Conservation (phyloP, 1,139 yeast genomes). For the Candida freyschussii region DNA sequence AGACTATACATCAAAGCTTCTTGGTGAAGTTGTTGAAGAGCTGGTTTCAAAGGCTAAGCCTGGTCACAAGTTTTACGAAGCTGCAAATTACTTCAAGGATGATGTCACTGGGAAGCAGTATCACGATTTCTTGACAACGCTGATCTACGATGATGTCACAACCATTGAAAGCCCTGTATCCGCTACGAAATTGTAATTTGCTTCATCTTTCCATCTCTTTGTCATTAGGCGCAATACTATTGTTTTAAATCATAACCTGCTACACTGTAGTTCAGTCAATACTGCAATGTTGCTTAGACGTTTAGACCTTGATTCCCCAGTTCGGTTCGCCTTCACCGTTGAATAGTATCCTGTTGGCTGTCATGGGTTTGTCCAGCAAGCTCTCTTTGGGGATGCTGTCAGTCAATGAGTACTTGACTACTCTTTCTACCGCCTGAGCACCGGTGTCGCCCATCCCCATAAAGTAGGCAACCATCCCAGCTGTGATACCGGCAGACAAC, state of each 20-base stretch:
- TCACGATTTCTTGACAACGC: constrained; percentile 62
- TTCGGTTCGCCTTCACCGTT: constrained; percentile 36
- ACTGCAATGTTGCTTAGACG: no score
- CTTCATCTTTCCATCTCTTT: not conserved
- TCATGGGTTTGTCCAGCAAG: constrained; percentile 29
- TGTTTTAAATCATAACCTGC: no score
- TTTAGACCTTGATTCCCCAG: constrained; percentile 25
- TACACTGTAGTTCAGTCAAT: no score
- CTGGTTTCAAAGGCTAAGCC: constrained; percentile 51
- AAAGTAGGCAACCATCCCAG: constrained; percentile 64
- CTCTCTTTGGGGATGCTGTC: constrained; percentile 28
- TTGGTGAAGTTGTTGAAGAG: constrained; percentile 59
- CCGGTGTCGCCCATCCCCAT: constrained; percentile 56
- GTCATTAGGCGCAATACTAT: no score
- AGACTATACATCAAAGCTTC: constrained; percentile 49
- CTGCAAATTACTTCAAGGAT: constrained; percentile 57
- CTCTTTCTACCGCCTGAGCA: constrained; percentile 35
- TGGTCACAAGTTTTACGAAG: constrained; percentile 42
- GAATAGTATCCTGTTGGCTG: constrained; percentile 37
- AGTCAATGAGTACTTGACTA: constrained; percentile 27
- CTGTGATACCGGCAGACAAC: constrained; percentile 69
- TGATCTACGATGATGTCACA: constrained; percentile 53
- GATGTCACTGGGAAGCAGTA: constrained; percentile 63
- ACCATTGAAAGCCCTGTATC: constrained; percentile 26
- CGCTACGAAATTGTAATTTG: constrained; percentile 21